Conservation (phyloP, 2,329 filamentous ascomycete genomes). For the Fusarium armeniacum region DNA sequence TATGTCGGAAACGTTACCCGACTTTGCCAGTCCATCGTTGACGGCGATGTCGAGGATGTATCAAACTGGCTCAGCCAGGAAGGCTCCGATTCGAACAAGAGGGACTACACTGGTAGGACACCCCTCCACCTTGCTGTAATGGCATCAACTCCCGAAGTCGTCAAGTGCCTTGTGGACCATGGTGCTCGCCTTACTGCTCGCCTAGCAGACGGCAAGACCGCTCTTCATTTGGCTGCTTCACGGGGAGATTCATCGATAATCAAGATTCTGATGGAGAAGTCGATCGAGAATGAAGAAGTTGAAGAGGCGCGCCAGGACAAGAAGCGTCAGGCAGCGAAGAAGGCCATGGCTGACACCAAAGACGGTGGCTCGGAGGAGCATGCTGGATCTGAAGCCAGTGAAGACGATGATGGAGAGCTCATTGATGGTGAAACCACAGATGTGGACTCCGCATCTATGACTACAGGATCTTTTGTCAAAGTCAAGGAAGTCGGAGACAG, state of each 20-base stretch:
- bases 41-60: constrained; percentile 78
- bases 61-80: constrained; percentile 78
- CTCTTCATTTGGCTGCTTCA: constrained; percentile 84
- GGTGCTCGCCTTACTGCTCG: constrained; percentile 81
- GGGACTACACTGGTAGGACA: constrained; percentile 83
- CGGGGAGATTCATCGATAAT: constrained; percentile 78
- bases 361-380: constrained; percentile 9
- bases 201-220: constrained; percentile 83
- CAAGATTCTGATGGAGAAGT: constrained; percentile 79
- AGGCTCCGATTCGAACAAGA: constrained; percentile 76
- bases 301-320: constrained; percentile 71
- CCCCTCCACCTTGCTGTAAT: constrained; percentile 83
- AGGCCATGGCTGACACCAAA: constrained; percentile 11
- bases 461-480: constrained; percentile 82
- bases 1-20: constrained; percentile 84
- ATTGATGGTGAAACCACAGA: constrained; percentile 63
- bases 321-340: constrained; percentile 57
- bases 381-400: constrained; percentile 26
- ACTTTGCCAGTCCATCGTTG: constrained; percentile 85
- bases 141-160: constrained; percentile 76
- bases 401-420: constrained; percentile 61
- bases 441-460: constrained; percentile 60
- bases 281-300: constrained; percentile 78
- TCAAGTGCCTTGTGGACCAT: constrained; percentile 77
- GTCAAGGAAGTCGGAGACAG: constrained; percentile 63